phyloP scores from a whole-genome alignment of 441 rosid genomes.

The Populus hybrid region DNA sequence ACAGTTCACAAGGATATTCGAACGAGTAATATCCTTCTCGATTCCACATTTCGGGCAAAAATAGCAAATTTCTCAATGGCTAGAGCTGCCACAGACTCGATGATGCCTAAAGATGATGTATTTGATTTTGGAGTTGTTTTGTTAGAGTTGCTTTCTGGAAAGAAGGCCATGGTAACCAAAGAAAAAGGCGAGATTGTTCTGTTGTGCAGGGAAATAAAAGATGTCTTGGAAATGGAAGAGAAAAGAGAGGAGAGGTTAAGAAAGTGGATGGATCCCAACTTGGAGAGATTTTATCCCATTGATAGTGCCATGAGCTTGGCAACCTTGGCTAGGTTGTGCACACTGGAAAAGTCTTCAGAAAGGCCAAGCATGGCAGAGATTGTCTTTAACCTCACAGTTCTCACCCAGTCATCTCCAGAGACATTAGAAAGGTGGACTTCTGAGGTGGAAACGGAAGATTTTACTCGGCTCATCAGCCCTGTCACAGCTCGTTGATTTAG shows the following conservation, averaged over 20 bases:
- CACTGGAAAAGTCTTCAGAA: conserved; percentile 36
- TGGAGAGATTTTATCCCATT: conserved; percentile 47
- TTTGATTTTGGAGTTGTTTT: conserved; percentile 58
- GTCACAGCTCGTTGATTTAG: conserved; percentile 42
- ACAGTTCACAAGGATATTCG: conserved; percentile 51
- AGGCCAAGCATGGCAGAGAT: conserved; percentile 69
- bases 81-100: conserved; percentile 29
- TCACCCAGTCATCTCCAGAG: conserved; percentile 37
- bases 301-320: conserved; percentile 52
- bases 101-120: conserved; percentile 51
- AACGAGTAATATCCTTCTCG: conserved; percentile 50
- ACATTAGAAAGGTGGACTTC: conserved; percentile 38
- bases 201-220: conserved; percentile 45
- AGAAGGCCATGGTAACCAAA: conserved; percentile 42
- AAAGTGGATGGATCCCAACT: conserved; percentile 58
- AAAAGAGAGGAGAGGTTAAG: conserved; percentile 39
- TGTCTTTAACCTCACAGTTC: conserved; percentile 55
- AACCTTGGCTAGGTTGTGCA: conserved; percentile 50
- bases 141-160: conserved; percentile 59
- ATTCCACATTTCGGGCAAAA: conserved; percentile 53
- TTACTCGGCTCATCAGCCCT: conserved; percentile 32
- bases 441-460: conserved; percentile 39
- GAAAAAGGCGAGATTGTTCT: conserved; percentile 43
- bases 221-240: conserved; percentile 36
- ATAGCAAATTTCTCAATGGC: conserved; percentile 58